Evolutionary conservation across 192 early-diverging fungal genomes (phyloP).

Genomic region (Rhizophagus prolifer): DNA sequence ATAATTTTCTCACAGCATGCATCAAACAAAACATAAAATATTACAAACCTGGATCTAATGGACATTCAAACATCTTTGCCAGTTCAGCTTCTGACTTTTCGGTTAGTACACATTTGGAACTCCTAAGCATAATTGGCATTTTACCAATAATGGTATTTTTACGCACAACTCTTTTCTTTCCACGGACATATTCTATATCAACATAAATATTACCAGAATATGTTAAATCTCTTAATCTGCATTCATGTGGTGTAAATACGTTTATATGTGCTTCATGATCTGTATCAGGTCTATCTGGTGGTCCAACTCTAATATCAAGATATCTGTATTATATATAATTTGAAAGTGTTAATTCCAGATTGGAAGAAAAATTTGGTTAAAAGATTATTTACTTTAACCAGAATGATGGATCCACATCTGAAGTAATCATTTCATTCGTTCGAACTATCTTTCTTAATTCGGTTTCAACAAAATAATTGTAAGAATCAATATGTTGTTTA

Average conservation of each 20-base stretch:
- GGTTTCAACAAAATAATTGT: conserved; percentile 97
- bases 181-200: conserved; percentile 90
- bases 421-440: conserved; percentile 86
- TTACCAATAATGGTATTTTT: conserved; percentile 83
- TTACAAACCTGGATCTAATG: conserved; percentile 81
- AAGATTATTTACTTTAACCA: conserved; percentile 76
- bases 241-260: conserved; percentile 91
- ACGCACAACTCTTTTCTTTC: conserved; percentile 75
- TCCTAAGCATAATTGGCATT: conserved; percentile 96
- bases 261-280: conserved; percentile 61
- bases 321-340: conserved; percentile 52
- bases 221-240: conserved; percentile 92
- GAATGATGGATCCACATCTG: conserved; percentile 92
- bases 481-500: conserved; percentile 99
- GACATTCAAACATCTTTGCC: conserved; percentile 89
- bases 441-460: conserved; percentile 93
- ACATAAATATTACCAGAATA: conserved; percentile 92
- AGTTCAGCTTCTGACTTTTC: conserved; percentile 79
- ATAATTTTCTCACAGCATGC: not conserved
- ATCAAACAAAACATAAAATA: too few relatives aligned
- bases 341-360: not conserved
- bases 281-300: conserved; percentile 75
- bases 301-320: conserved; percentile 81
- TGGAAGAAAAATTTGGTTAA: not conserved
- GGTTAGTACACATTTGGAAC: conserved; percentile 77